These are phyloP conservation scores for Penicillium pancosmium DNA, from an alignment of 495 filamentous ascomycete species.

Conservation along the genomic window DNA sequence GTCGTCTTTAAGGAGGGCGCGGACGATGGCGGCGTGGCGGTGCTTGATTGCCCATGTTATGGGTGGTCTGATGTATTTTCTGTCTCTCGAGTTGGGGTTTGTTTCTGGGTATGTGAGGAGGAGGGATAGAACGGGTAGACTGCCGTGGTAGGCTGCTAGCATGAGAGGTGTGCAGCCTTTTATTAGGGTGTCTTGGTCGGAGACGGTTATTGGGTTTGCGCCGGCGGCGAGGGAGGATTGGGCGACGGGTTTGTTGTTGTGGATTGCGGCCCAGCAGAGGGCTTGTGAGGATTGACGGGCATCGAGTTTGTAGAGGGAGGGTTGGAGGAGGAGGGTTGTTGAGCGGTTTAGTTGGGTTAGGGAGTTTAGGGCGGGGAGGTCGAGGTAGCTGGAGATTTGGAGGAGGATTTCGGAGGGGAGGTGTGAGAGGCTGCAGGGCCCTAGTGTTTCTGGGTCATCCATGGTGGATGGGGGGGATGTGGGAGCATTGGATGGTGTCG, in stretches of 20 bases:
- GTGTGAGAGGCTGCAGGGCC: slow-evolving; percentile 1
- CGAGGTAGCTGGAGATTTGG: slow-evolving; percentile 17
- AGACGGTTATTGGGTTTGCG: slow-evolving; percentile 15
- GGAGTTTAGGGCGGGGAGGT: slow-evolving; percentile 13
- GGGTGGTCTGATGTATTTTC: slow-evolving; percentile 31
- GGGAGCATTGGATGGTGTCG: slow-evolving; percentile 2
- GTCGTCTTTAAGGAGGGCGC: slow-evolving; percentile 19
- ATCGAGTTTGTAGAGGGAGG: slow-evolving; percentile 21
- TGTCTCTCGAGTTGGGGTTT: slow-evolving; percentile 25
- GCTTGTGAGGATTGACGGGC: slow-evolving; percentile 5
- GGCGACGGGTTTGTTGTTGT: slow-evolving; percentile 15
- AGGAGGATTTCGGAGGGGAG: slow-evolving; percentile 24
- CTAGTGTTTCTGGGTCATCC: background rate
- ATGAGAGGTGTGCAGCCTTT: slow-evolving; percentile 24
- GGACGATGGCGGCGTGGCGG: slow-evolving; percentile 31
- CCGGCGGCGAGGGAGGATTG: slow-evolving; percentile 17
- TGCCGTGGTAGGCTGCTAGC: slow-evolving; percentile 24
- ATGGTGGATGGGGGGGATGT: slow-evolving; percentile 8
- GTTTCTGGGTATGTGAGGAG: slow-evolving; percentile 17
- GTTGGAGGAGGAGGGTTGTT: slow-evolving; percentile 20
- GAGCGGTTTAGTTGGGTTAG: slow-evolving; percentile 14
- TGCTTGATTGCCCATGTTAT: slow-evolving; percentile 42
- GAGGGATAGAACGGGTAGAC: slow-evolving; percentile 11
- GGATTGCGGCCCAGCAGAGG: slow-evolving; percentile 23
- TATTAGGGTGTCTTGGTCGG: slow-evolving; percentile 13